These are phyloP conservation scores for Fusarium hainanense DNA, from an alignment of 2,329 filamentous ascomycete species.

Conservation along the genomic window DNA sequence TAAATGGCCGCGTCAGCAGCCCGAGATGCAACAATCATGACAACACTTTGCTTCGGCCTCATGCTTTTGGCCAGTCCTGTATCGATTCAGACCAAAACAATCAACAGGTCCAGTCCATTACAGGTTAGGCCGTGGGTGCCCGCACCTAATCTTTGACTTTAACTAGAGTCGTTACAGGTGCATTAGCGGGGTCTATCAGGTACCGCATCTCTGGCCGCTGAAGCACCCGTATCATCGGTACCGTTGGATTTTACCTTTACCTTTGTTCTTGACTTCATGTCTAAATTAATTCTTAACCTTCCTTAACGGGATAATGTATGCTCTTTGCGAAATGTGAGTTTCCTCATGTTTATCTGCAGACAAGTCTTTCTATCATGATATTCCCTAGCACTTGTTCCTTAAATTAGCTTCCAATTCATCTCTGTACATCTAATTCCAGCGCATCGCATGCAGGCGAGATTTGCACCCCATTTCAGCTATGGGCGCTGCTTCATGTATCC, in stretches of 20 bases:
- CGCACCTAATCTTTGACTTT: conserved; percentile 13
- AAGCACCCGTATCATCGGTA: conserved; percentile 8
- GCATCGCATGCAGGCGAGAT: conserved; percentile 42
- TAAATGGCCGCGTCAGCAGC: conserved; percentile 25
- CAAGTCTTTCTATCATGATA: background rate
- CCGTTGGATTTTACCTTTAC: background rate
- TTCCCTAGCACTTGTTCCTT: conserved; percentile 2
- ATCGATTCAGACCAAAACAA: conserved; percentile 23
- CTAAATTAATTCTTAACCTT: background rate
- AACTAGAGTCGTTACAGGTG: conserved; percentile 20
- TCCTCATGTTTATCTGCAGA: background rate
- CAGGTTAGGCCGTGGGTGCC: background rate
- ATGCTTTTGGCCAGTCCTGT: conserved; percentile 19
- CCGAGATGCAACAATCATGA: conserved; percentile 12
- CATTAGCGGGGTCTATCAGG: conserved; percentile 30
- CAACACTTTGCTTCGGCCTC: conserved; percentile 24
- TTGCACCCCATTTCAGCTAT: conserved; percentile 39
- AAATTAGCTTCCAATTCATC: conserved; percentile 25
- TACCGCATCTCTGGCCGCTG: conserved; percentile 17
- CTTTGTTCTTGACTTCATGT: conserved; percentile 2
- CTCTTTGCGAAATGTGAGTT: background rate
- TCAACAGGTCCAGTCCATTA: background rate
- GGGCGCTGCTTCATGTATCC: conserved; percentile 34
- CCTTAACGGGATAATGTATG: background rate
- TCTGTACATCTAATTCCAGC: conserved; percentile 38